Conservation (phyloP, 257 asterid species). For the Sherardia arvensis region DNA sequence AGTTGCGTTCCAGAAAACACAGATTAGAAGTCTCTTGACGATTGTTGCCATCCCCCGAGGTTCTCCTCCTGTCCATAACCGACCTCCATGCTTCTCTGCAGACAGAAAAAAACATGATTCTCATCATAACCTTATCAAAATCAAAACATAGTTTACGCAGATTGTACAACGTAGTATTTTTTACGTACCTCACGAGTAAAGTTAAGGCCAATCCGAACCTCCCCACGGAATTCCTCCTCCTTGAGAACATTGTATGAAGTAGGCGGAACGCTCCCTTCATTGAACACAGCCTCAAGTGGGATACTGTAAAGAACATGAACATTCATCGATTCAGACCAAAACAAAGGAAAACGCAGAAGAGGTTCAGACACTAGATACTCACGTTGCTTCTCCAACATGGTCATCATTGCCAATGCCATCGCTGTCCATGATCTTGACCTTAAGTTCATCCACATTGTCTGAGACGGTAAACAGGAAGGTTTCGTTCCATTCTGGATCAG, state of each 20-base stretch:
- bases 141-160: neutral
- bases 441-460: conserved; percentile 35
- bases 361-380: conserved; percentile 16
- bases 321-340: neutral
- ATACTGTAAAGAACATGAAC: conserved; percentile 29
- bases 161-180: neutral
- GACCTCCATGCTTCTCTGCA: conserved; percentile 7
- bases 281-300: conserved; percentile 34
- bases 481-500: conserved; percentile 77
- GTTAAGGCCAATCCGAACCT: conserved; percentile 64
- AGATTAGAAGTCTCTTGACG: conserved; percentile 10
- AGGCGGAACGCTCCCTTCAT: conserved; percentile 32
- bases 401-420: conserved; percentile 54
- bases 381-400: conserved; percentile 71
- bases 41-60: conserved; percentile 19
- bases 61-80: conserved; percentile 11
- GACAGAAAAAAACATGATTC: neutral
- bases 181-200: conserved; percentile 44
- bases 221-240: conserved; percentile 59
- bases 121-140: neutral
- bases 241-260: conserved; percentile 52
- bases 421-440: conserved; percentile 59
- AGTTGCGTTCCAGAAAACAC: neutral
- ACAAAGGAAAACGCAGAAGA: too few relatives aligned
- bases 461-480: conserved; percentile 60